phyloP scores from a whole-genome alignment of 371 early-diverging fungal genomes.

The Mortierella sp. region DNA sequence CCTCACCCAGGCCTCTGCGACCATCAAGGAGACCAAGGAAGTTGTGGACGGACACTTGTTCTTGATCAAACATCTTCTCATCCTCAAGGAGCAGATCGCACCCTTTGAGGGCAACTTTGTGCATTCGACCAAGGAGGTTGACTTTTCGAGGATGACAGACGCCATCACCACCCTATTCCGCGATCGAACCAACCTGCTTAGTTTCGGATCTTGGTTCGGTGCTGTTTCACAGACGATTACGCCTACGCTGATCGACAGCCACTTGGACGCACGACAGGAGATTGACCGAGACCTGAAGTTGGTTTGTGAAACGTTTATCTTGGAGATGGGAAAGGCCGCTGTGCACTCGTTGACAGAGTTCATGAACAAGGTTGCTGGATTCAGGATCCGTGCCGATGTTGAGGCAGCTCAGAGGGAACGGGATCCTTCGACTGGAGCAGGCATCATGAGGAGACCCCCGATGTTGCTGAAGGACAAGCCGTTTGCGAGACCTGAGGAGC shows the following conservation, averaged over 20 bases:
- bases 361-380: constrained; percentile 73
- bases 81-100: constrained; percentile 84
- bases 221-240: constrained; percentile 72
- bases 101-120: constrained; percentile 83
- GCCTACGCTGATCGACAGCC: constrained; percentile 70
- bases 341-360: constrained; percentile 79
- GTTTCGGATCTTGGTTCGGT: constrained; percentile 66
- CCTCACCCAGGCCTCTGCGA: constrained; percentile 53
- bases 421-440: constrained; percentile 28
- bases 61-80: constrained; percentile 84
- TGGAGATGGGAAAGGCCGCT: constrained; percentile 71
- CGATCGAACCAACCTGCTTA: constrained; percentile 37
- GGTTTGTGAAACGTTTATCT: constrained; percentile 83
- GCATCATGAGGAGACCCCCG: constrained; percentile 38
- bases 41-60: constrained; percentile 83
- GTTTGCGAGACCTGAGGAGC: constrained; percentile 62
- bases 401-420: constrained; percentile 50
- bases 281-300: constrained; percentile 80
- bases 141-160: constrained; percentile 72
- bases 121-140: constrained; percentile 77
- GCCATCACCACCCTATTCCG: constrained; percentile 47
- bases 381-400: constrained; percentile 53
- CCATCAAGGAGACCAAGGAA: constrained; percentile 60
- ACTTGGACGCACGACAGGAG: constrained; percentile 70
- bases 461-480: constrained; percentile 59